Conservation (phyloP, 2,329 filamentous ascomycete genomes). For the Penicillium sp. region DNA sequence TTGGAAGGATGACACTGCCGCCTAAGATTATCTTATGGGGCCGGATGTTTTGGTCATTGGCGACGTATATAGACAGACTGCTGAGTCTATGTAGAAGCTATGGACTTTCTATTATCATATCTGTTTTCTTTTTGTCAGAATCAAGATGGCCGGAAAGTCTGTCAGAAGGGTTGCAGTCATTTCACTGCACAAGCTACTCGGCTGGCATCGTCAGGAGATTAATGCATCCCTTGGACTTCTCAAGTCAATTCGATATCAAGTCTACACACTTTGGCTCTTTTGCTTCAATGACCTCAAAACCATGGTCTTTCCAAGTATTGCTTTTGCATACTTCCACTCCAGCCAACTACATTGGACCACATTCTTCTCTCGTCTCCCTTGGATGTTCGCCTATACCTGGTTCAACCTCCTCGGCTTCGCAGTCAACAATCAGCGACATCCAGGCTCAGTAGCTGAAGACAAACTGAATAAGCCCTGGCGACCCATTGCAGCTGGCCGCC, state of each 20-base stretch:
- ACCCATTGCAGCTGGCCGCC: constrained; percentile 36
- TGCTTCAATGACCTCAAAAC: constrained; percentile 36
- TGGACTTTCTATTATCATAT: neutral
- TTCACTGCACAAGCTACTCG: neutral
- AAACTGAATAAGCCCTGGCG: constrained; percentile 50
- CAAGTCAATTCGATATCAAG: constrained; percentile 8
- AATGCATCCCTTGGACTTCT: neutral
- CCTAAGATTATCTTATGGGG: neutral
- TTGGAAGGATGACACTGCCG: neutral
- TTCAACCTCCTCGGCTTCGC: constrained; percentile 19
- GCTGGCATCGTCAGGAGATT: neutral
- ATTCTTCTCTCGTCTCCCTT: neutral
- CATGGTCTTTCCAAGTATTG: constrained; percentile 36
- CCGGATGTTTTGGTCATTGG: neutral
- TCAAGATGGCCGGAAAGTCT: neutral
- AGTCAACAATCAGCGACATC: constrained; percentile 48
- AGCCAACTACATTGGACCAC: constrained; percentile 1
- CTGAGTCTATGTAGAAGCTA: neutral
- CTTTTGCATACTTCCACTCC: constrained; percentile 36
- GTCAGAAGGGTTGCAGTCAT: too few species aligned
- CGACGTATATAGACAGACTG: neutral
- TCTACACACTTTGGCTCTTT: constrained; percentile 33
- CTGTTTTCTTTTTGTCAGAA: too few species aligned
- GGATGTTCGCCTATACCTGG: neutral
- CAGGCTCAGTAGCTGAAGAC: constrained; percentile 46